Evolutionary conservation across 306 rosid genomes (phyloP).

Genomic region (Cucumis melo): DNA sequence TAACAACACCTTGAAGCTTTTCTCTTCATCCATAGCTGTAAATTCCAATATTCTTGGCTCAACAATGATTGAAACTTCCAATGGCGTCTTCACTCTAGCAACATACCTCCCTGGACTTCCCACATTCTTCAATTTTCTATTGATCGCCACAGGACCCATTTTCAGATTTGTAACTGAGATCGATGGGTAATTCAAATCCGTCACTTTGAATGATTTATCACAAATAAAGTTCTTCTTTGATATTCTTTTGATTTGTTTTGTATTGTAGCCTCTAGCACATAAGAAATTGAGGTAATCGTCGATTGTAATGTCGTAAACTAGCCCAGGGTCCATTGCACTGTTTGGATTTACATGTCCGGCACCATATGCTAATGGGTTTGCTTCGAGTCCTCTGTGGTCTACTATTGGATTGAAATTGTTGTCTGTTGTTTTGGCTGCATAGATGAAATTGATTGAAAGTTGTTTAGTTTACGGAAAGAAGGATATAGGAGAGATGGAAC

Average conservation of each 20-base stretch:
- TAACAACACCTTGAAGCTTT: constrained; percentile 19
- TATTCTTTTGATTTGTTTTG: constrained; percentile 9
- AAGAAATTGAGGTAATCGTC: constrained; percentile 42
- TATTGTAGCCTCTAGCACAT: constrained; percentile 39
- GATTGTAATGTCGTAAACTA: constrained; percentile 28
- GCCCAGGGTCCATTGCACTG: constrained; percentile 46
- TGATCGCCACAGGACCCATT: constrained; percentile 3
- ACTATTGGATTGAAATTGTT: constrained; percentile 3
- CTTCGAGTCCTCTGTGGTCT: constrained; percentile 10
- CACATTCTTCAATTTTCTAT: constrained; percentile 42
- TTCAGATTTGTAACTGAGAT: constrained; percentile 15
- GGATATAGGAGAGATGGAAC: not conserved
- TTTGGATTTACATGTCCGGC: constrained; percentile 45
- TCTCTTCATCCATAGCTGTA: constrained; percentile 29
- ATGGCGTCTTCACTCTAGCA: constrained; percentile 19
- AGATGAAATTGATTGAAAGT: not conserved
- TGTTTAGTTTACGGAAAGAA: not conserved
- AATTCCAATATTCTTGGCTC: constrained; percentile 25
- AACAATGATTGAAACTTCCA: constrained; percentile 15
- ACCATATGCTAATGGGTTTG: constrained; percentile 26
- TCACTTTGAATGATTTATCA: constrained; percentile 16
- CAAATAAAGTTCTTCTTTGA: constrained; percentile 15
- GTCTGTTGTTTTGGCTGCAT: constrained; percentile 24
- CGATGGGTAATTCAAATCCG: constrained; percentile 56
- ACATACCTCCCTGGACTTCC: constrained; percentile 29